Conservation (phyloP, 768 basidiomycete genomes). For the Panaeolus papilionaceus region DNA sequence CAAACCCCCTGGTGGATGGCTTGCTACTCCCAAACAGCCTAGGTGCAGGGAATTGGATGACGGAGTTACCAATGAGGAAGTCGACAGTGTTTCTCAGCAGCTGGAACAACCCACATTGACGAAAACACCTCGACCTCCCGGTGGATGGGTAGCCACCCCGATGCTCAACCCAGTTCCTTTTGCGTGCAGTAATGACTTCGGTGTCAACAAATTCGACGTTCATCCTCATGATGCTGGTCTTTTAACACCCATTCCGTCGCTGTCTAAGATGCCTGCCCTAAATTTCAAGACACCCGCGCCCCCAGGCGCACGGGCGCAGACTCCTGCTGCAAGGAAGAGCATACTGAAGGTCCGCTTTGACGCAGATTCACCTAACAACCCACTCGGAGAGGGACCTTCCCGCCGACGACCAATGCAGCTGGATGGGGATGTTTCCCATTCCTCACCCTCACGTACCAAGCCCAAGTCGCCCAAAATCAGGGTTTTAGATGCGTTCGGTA, state of each 20-base stretch:
- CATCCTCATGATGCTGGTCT: conserved; percentile 40
- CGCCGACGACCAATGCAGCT: neutral
- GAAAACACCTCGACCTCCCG: conserved; percentile 41
- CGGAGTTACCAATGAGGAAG: neutral
- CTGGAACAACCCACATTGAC: conserved; percentile 23
- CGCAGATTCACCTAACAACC: conserved; percentile 33
- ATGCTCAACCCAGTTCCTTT: conserved; percentile 34
- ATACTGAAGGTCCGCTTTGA: conserved; percentile 80
- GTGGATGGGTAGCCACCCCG: conserved; percentile 45
- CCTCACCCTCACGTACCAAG: conserved; percentile 15
- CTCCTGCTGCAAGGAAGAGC: conserved; percentile 63
- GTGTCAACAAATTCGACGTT: conserved; percentile 28
- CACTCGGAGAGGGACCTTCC: neutral
- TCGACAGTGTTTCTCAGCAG: conserved; percentile 14
- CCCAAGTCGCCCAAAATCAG: conserved; percentile 44
- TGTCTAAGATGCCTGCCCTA: conserved; percentile 53
- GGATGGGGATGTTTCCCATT: neutral
- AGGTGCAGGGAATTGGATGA: conserved; percentile 14
- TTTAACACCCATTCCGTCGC: conserved; percentile 54
- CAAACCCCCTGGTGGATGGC: conserved; percentile 49
- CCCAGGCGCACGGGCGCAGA: conserved; percentile 71
- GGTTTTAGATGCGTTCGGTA: conserved; percentile 76
- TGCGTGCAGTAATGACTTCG: conserved; percentile 5
- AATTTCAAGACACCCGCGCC: conserved; percentile 66
- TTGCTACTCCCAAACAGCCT: conserved; percentile 37